A percentile compares a stretch with the other conserved stretches of the same genome.
Conservation (phyloP, 805 yeast species). For the Teunomyces tritomae region DNA sequence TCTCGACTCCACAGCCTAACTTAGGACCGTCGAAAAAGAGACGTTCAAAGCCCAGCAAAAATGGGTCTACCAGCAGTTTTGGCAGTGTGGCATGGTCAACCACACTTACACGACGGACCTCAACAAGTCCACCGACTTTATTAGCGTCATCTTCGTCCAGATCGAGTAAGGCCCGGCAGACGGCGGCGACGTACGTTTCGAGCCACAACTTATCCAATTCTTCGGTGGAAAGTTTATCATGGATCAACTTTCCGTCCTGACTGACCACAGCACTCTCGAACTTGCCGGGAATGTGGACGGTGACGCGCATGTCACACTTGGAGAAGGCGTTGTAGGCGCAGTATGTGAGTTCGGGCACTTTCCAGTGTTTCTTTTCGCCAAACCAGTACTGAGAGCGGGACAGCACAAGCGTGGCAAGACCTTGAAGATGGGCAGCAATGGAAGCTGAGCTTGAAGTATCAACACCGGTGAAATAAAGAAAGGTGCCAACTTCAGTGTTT, state of each 20-base stretch:
- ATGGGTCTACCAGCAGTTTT: conserved; percentile 37
- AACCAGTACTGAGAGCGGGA: conserved; percentile 72
- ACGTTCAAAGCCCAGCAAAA: conserved; percentile 62
- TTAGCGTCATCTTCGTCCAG: conserved; percentile 63
- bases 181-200: conserved; percentile 62
- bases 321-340: conserved; percentile 63
- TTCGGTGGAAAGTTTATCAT: conserved; percentile 45
- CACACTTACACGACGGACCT: conserved; percentile 81
- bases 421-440: conserved; percentile 71
- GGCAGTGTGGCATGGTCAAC: conserved; percentile 50
- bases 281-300: conserved; percentile 73
- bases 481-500: conserved; percentile 59
- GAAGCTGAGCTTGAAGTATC: conserved; percentile 76
- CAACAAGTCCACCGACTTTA: conserved; percentile 62
- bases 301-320: conserved; percentile 65
- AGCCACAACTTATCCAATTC: conserved; percentile 55
- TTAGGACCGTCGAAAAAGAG: conserved; percentile 65
- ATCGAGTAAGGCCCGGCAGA: conserved; percentile 70
- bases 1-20: conserved; percentile 63
- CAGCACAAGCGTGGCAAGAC: conserved; percentile 60
- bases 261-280: conserved; percentile 55
- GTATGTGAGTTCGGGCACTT: conserved; percentile 68
- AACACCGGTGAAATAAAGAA: conserved; percentile 69
- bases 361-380: conserved; percentile 68
- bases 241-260: conserved; percentile 50